Base-by-base conservation (phyloP, 176 grass and related monocot genomes). In the Calamus simplicifolius region DNA sequence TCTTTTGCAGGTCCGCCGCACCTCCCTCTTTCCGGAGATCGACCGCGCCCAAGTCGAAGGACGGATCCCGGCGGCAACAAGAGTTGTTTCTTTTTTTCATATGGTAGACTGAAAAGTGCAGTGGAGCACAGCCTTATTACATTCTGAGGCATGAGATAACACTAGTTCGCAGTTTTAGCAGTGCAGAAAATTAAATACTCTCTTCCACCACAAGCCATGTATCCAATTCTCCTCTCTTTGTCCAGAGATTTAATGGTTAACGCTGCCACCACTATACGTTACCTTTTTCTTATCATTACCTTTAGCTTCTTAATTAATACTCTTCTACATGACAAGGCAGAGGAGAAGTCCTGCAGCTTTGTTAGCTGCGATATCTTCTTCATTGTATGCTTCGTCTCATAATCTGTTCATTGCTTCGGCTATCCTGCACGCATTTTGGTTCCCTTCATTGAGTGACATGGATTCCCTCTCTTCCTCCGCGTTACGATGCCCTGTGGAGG, bases 371-470 rank as follows among this genome's bases (percentile, higher is more conserved):
- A 48, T 25, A 7, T 65, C 26, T 51, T 38, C 58, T 5, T 18
- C 21, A 49, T 62, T 51, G 16, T 5, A 2, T 13, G 38, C 23
- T 18, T 27, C 27, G 67, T 64, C 58, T 74, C 56, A 51, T 17
- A 53, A 53, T 29, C 29, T 43, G 19, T 73, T 51, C 50, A 54
- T 35, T n/a, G n/a, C 51, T 77, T 73, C 86, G 6, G 51, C 53
- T 67, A 93, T 93, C 48, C 18, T 73, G 77, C 88, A 93, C 54
- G 85, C 81, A 31, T 89, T 83, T 30, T 81, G 80, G 25, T 83
- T 88, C 58, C 88, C 77, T 13, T 92, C 83, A 25, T 79, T 92
- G 58, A 92, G 80, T 84, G 66, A 80, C 75, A 8, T 81, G 73
- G 48, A 19, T 83, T 21, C 82, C 74, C 57, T 86, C 77, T 58